Evolutionary conservation across 2,329 filamentous ascomycete genomes (phyloP), one percentile per base, ranked within the genome.

Genomic region (Hirsutella minnesotensis): DNA sequence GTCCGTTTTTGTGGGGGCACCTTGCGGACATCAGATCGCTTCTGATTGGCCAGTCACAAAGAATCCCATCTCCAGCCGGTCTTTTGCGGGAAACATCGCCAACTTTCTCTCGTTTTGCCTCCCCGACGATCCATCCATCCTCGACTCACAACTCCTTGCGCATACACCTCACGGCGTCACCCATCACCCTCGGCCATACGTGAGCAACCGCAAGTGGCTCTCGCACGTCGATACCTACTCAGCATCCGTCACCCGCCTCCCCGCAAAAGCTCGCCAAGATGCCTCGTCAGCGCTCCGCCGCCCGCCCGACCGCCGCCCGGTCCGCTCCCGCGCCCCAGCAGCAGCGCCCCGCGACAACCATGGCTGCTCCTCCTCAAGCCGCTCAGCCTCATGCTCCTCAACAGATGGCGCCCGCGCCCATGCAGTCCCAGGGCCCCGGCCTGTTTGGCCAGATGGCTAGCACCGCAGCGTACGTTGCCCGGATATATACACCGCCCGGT

Each of bases 381-480:
- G 58, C 65, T 47, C 56, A 61, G 38, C 62, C 70, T 44, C 70
- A 73, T 51, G 56, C 69, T 42, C 66, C 76, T 43, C 72, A 76
- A 40, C 70, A 71, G 46, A 61, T 65, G 42, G 65, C 66, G 39
- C 64, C 68, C 21, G 63, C 66, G 42, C 63, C 67, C 39, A 64
- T 68, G 41, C 63, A 65, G 41, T 75, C 77, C 42, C 73, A 82
- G 51, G 86, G 88, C 22, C 81, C 87, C 5, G 90, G 92, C 50
- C 74, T 98, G 10, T 87, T 98, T 54, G 90, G 87, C 46, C 87
- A 96, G 74, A 95, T 98, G 85, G 92, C 92, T 52, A 88, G 82
- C 61, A 98, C 92, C 45, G 92, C 92, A 64, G 92, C 92, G 90
- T 96, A 82, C 71, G 88, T 81, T 18, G 34, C 31, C n/a, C 15